Evolutionary conservation across 176 grass and related monocot genomes (phyloP).

Genomic region (Carex parvula): DNA sequence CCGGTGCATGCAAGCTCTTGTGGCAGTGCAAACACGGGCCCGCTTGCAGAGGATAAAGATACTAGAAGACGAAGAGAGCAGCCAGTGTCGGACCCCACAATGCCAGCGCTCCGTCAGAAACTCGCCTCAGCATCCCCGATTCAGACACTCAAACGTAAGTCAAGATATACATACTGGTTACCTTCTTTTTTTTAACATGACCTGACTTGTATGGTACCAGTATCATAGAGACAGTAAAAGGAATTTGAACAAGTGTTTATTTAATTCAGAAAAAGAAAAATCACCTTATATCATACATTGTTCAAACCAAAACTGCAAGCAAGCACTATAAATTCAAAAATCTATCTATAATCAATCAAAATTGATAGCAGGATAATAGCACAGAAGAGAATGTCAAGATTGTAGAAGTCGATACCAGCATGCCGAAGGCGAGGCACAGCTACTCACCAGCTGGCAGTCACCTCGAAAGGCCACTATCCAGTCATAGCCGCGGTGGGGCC

Average conservation of each 20-base stretch:
- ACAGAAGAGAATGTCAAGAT: conserved; percentile 46
- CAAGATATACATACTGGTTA: not conserved
- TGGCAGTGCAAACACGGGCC: conserved; percentile 45
- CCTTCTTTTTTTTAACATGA: not conserved
- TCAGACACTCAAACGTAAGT: conserved; percentile 41
- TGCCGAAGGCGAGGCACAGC: conserved; percentile 10
- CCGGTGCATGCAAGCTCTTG: conserved; percentile 63
- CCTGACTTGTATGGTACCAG: not conserved
- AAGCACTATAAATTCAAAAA: not conserved
- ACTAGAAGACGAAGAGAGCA: conserved; percentile 19
- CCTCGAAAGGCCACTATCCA: conserved; percentile 1
- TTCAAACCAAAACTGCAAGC: not conserved
- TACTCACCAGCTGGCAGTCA: conserved; percentile 20
- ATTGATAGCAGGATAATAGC: conserved; percentile 10
- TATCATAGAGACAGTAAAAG: not conserved
- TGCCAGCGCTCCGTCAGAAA: conserved; percentile 24
- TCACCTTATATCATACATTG: not conserved
- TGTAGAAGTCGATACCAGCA: conserved; percentile 40
- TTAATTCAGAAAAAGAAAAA: not conserved
- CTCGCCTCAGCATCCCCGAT: conserved; percentile 39
- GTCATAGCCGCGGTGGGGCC: not conserved
- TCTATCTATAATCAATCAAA: not conserved
- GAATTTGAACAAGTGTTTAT: not conserved
- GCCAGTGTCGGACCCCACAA: conserved; percentile 33
- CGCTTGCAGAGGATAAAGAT: conserved; percentile 31